These are phyloP conservation scores for Cladophialophora immunda DNA, from an alignment of 2,329 filamentous ascomycete genomes.

Conservation along the genomic window DNA sequence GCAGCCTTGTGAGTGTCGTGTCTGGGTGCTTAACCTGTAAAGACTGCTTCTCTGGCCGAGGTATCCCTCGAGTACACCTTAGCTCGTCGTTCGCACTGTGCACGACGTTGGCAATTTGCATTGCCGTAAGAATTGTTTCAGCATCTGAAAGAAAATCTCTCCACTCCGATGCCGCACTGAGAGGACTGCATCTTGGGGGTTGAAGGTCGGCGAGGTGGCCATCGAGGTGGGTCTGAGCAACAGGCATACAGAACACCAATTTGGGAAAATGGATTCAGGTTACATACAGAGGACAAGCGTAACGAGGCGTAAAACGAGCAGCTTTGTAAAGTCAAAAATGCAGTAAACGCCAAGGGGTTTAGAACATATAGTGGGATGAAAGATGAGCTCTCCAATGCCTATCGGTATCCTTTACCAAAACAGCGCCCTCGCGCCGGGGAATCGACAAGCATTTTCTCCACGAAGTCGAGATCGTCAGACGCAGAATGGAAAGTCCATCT, in stretches of 20 bases:
- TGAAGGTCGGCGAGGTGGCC: not conserved
- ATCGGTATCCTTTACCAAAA: not conserved
- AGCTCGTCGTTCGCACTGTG: not conserved
- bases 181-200: not conserved
- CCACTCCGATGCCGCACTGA: not conserved
- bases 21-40: not conserved
- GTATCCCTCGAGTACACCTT: not conserved
- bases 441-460: not conserved
- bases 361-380: not conserved
- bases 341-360: constrained; percentile 7
- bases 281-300: not conserved
- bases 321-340: constrained; percentile 17
- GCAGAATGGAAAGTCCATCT: not conserved
- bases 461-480: not conserved
- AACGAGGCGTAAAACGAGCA: constrained; percentile 13
- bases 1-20: not conserved
- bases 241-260: not conserved
- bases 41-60: not conserved
- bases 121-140: constrained; percentile 3
- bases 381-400: not conserved
- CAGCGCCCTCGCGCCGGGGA: not conserved
- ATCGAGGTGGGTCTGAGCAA: constrained; percentile 4
- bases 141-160: not conserved
- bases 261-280: not conserved
- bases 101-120: not conserved